Evolutionary conservation across 106 monocot genomes (phyloP).

Genomic region (Posidonia australis): DNA sequence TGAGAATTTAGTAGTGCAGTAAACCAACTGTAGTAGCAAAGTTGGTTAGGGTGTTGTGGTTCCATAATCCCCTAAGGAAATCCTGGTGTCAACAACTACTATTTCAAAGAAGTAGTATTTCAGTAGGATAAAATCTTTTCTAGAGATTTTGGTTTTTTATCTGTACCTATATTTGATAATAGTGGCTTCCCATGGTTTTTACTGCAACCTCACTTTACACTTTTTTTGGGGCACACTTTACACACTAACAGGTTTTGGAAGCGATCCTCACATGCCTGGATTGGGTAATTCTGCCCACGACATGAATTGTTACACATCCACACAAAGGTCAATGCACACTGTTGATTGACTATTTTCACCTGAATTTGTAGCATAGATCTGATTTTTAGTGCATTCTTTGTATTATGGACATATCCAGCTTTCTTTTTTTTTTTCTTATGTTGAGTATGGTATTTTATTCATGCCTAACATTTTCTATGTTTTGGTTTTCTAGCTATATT

Average conservation of each 20-base stretch:
- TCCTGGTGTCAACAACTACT: too few relatives aligned
- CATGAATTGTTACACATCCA: slow-evolving; percentile 66
- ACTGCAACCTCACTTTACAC: slow-evolving; percentile 62
- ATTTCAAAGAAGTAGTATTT: too few relatives aligned
- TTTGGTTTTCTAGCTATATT: slow-evolving; percentile 3
- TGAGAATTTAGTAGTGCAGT: too few relatives aligned
- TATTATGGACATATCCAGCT: not conserved
- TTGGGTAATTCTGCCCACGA: slow-evolving; percentile 69
- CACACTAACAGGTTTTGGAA: slow-evolving; percentile 86
- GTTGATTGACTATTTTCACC: not conserved
- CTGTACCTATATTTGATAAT: not conserved
- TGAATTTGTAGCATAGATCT: slow-evolving; percentile 1
- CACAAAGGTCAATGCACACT: slow-evolving; percentile 89
- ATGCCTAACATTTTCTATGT: slow-evolving; percentile 4
- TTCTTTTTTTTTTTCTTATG: not conserved
- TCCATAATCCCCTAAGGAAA: too few relatives aligned
- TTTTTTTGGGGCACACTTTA: slow-evolving; percentile 63
- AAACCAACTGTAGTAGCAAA: too few relatives aligned
- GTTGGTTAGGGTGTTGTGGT: too few relatives aligned
- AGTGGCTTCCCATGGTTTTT: not conserved
- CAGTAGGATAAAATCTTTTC: too few relatives aligned
- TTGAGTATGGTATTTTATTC: not conserved
- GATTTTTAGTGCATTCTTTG: not conserved
- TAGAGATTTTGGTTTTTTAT: not conserved
- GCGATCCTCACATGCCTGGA: slow-evolving; percentile 76